phyloP scores from a whole-genome alignment of 306 rosid species.

The Astragalus membranaceus region DNA sequence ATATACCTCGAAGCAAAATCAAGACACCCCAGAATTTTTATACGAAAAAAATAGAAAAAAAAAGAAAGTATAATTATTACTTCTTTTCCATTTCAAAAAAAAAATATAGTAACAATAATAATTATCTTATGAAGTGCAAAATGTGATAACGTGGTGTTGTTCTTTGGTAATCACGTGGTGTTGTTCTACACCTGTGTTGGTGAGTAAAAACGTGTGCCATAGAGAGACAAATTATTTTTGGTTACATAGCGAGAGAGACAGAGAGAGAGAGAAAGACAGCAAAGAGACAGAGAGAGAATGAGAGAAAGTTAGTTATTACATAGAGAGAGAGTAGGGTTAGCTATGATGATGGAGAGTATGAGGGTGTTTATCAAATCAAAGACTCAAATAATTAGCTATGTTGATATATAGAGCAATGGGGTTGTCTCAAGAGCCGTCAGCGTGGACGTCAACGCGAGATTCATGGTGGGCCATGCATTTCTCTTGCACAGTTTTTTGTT shows the following conservation, averaged over 20 bases:
- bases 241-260: conserved; percentile 21
- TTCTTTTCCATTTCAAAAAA: neutral
- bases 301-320: neutral
- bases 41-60: neutral
- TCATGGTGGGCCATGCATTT: conserved; percentile 25
- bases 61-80: neutral
- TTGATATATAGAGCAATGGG: conserved; percentile 13
- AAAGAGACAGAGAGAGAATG: neutral
- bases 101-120: neutral
- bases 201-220: neutral
- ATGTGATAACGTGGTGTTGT: conserved; percentile 7
- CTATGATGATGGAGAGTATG: conserved; percentile 27
- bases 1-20: neutral
- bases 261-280: neutral
- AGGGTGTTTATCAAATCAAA: conserved; percentile 24
- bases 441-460: conserved; percentile 49
- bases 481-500: conserved; percentile 8
- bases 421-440: conserved; percentile 24
- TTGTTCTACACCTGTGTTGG: neutral
- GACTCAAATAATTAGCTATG: conserved; percentile 17
- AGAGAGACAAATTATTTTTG: neutral
- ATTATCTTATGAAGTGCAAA: neutral
- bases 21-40: neutral
- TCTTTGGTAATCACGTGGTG: neutral
- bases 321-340: neutral